Base-by-base conservation (phyloP, 345 rosid species). In the Euphorbia tirucalli region DNA sequence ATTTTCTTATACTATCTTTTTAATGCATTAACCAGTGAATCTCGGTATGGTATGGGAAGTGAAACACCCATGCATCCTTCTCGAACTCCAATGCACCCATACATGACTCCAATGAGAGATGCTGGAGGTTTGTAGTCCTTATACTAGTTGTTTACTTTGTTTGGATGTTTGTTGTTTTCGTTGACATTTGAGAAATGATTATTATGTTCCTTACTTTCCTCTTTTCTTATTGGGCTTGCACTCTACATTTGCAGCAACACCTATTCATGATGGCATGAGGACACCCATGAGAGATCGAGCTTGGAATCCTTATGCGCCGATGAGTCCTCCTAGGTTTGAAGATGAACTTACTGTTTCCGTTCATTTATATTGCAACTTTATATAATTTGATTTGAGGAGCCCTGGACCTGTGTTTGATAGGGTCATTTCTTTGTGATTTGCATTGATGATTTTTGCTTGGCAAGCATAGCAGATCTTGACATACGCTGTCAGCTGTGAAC, bases 41-140 rank as follows among this genome's bases (percentile, higher is more conserved):
- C n/a, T n/a, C n/a, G n/a, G n/a, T 66, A 56, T 72, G 64, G 39
- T 2, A 74, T 61, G 50, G 63, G 52, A 84, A 92, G 98, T 30
- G 98, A 90, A 82, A 92, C 99, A 44, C 97, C 97, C 15, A 87
- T 95, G 94, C 97, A 89, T 85, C 93, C 99, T 68, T 92, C 98
- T n/a, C 86, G 96, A 66, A 95, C 99, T 79, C 99, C 98, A 43
- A 70, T 92, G 73, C 98, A 87, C 85, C 94, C 97, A n/a, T 90
- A 82, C 69, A 95, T 86, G 93, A 95, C 97, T 56, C 99, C 98
- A 16, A 88, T 92, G 96, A 84, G 99, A 83, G 99, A 95, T 78
- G 69, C 89, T 66, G 91, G 85, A 83, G 94, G 99, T 92, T 72
- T 28, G 73, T 67, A 31, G 43, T 71, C 69, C 63, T 41, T 22